Evolutionary conservation across 164 flowering plant genomes (phyloP).

Genomic region (Hamamelis virginiana): DNA sequence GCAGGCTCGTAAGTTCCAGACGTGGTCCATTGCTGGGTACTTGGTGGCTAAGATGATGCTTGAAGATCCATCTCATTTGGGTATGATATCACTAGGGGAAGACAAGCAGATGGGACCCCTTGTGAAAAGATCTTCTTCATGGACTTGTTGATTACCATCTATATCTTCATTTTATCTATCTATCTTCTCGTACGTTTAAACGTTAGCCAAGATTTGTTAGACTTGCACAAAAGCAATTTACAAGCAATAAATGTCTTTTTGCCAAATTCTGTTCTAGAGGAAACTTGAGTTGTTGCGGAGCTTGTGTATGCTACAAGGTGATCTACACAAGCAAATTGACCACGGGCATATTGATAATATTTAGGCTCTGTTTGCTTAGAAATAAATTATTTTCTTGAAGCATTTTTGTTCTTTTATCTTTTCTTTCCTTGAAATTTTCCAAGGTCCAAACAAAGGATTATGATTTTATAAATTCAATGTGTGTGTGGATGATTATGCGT

Average conservation of each 20-base stretch:
- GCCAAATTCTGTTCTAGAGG: no score
- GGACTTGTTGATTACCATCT: slow-evolving; percentile 31
- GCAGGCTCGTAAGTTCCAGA: slow-evolving; percentile 58
- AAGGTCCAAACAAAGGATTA: no score
- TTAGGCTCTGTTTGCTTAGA: no score
- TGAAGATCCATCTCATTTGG: slow-evolving; percentile 61
- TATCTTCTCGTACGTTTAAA: neutral
- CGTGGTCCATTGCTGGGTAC: slow-evolving; percentile 69
- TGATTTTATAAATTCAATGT: no score
- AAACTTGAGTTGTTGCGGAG: no score
- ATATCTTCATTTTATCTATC: neutral
- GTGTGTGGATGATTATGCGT: no score
- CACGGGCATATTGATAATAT: no score
- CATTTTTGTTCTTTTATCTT: no score
- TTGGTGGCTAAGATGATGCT: slow-evolving; percentile 68
- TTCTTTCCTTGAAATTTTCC: no score
- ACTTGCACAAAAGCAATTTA: neutral
- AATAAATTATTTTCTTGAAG: no score
- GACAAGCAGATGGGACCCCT: slow-evolving; percentile 52
- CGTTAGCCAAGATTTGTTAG: neutral
- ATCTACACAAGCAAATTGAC: no score
- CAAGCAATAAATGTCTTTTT: neutral
- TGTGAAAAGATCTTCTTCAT: slow-evolving; percentile 47
- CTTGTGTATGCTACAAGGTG: no score
- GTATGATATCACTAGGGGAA: slow-evolving; percentile 57